These are phyloP conservation scores for Nigrospora oryzae DNA, from an alignment of 2,329 filamentous ascomycete species.

Conservation along the genomic window DNA sequence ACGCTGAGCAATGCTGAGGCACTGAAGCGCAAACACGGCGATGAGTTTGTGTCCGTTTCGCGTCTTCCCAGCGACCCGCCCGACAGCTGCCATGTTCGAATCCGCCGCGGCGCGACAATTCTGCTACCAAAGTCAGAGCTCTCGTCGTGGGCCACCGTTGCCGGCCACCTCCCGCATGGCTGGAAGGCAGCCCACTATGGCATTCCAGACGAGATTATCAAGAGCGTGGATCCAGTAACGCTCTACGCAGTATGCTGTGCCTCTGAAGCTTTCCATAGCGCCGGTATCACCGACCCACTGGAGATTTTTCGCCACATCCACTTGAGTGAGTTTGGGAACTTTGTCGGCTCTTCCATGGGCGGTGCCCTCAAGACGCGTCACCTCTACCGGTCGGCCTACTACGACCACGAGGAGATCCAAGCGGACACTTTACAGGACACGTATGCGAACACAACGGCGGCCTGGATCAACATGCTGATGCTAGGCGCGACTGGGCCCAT, in stretches of 20 bases:
- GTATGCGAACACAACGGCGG: slow-evolving; percentile 99
- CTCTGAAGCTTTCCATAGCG: slow-evolving; percentile 78
- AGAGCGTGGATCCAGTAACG: slow-evolving; percentile 92
- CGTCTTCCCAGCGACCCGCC: slow-evolving; percentile 65
- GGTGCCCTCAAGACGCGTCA: slow-evolving; percentile 82
- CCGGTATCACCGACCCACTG: slow-evolving; percentile 95
- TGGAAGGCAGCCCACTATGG: slow-evolving; percentile 96
- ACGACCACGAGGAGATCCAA: slow-evolving; percentile 83
- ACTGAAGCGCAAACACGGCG: no score
- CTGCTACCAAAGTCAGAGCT: slow-evolving; percentile 88
- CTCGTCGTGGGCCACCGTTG: slow-evolving; percentile 91
- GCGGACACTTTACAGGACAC: slow-evolving; percentile 99
- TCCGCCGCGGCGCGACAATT: slow-evolving; percentile 90
- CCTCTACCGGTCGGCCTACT: slow-evolving; percentile 96
- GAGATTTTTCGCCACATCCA: slow-evolving; percentile 99
- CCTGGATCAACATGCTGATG: slow-evolving; percentile 99
- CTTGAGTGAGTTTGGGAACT: slow-evolving; percentile 95
- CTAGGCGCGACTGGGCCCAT: slow-evolving; percentile 95
- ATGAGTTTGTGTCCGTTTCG: no score
- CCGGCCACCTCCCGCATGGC: slow-evolving; percentile 91
- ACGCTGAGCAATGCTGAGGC: no score
- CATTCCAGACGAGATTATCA: slow-evolving; percentile 94
- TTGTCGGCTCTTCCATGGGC: slow-evolving; percentile 95
- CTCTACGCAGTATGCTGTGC: slow-evolving; percentile 92
- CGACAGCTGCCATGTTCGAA: slow-evolving; percentile 82